Base-by-base conservation (phyloP, 2,329 filamentous ascomycete species). In the Didymellaceae sp. region DNA sequence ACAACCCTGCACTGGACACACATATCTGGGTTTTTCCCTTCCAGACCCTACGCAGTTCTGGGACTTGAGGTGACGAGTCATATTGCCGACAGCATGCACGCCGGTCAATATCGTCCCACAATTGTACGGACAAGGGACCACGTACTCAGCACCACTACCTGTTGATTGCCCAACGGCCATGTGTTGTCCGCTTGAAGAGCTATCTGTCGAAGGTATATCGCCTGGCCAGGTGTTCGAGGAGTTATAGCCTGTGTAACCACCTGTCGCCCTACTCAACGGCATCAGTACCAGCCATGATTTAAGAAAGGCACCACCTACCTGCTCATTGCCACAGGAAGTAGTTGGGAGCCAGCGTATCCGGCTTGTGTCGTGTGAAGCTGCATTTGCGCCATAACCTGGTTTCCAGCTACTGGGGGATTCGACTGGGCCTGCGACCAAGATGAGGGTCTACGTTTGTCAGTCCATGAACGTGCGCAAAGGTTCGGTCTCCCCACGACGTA, bases 21-120 rank as follows among this genome's bases (percentile, higher is more conserved):
- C 30, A 26, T 62, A 55, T 21, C 42, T 45, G 2, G 51, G 35
- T 25, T 58, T 63, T 7, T 57, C 48, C 40, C 52, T 51, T 7
- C 50, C 52, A 10, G 55, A 59, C 3, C 55, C 58, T 22, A 41
- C 28, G 25, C 66, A 71, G 10, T 47, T 54, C 32, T 56, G 47
- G 5, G 65, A 63, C 22, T 66, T 67, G 16, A 59, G 41, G 44
- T 69, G 66, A 2, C 67, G 63, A 1, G 61, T 64, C 6, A 71
- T 48, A 24, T 71, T 71, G 7, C 66, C 65, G 5, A 57, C 47
- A 14, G 65, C 66, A 34, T 71, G 61, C 1, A 54, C 44, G 6
- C 66, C 66, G 5, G 54, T 61, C 34, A 69, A 33, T 1, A 60
- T 40, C 4, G 54, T 58, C 0, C 62, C 63, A 35, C 65, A 68